Evolutionary conservation across 192 early-diverging fungal genomes (phyloP).

Genomic region (Coemansia sp.): DNA sequence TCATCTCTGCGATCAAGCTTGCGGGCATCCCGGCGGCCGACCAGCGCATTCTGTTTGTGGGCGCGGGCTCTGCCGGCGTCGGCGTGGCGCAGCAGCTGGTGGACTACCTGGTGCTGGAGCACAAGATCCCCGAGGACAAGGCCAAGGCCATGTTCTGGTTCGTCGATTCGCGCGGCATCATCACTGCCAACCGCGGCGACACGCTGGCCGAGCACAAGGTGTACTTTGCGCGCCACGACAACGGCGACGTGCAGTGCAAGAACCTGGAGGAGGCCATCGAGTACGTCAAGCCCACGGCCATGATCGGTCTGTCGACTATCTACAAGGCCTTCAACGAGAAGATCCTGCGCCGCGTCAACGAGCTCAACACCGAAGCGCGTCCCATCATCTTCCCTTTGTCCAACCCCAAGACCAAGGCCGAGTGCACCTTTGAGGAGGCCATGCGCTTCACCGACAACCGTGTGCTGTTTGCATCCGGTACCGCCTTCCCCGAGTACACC

Average conservation of each 20-base stretch:
- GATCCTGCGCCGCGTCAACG: slow-evolving; percentile 76
- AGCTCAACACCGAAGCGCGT: slow-evolving; percentile 58
- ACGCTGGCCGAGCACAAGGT: slow-evolving; percentile 78
- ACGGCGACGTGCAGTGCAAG: slow-evolving; percentile 73
- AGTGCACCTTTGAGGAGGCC: slow-evolving; percentile 93
- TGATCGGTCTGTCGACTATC: slow-evolving; percentile 86
- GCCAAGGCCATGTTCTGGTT: slow-evolving; percentile 70
- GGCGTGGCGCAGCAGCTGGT: slow-evolving; percentile 90
- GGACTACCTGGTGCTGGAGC: slow-evolving; percentile 77
- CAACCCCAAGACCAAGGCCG: slow-evolving; percentile 85
- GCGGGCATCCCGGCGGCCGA: slow-evolving; percentile 67
- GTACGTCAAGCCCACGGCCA: slow-evolving; percentile 82
- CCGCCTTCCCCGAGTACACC: slow-evolving; percentile 81
- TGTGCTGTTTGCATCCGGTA: slow-evolving; percentile 95
- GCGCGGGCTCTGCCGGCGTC: slow-evolving; percentile 92
- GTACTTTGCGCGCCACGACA: slow-evolving; percentile 86
- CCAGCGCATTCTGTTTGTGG: slow-evolving; percentile 90
- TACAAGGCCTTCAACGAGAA: slow-evolving; percentile 76
- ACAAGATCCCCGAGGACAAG: slow-evolving; percentile 71
- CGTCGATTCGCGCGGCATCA: slow-evolving; percentile 89
- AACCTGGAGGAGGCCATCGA: slow-evolving; percentile 75
- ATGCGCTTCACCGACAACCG: slow-evolving; percentile 81
- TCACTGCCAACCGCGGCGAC: slow-evolving; percentile 89
- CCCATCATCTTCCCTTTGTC: slow-evolving; percentile 92
- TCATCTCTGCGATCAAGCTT: slow-evolving; percentile 81